Evolutionary conservation across 1,139 yeast species (phyloP).

Genomic region (Hansenula sp.): DNA sequence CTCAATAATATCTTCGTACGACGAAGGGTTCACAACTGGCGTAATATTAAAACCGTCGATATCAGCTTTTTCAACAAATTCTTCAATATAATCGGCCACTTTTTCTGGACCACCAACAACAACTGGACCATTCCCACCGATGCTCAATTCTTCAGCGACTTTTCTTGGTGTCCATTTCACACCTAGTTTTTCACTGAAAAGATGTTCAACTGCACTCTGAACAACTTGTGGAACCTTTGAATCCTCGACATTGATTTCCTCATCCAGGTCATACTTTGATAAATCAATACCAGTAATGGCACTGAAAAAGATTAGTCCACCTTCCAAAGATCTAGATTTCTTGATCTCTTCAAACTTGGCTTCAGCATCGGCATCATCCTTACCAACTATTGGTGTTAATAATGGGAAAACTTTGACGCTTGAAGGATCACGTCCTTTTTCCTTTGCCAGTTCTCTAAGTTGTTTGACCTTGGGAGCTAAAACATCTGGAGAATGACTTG

Average conservation of each 20-base stretch:
- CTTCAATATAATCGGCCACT: conserved; percentile 30
- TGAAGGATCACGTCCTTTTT: conserved; percentile 24
- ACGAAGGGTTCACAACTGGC: conserved; percentile 28
- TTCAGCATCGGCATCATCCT: conserved; percentile 29
- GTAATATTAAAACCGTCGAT: conserved; percentile 34
- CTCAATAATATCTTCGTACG: conserved; percentile 32
- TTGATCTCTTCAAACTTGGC: conserved; percentile 22
- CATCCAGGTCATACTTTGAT: conserved; percentile 22
- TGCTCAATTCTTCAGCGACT: conserved; percentile 23
- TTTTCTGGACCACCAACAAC: conserved; percentile 28
- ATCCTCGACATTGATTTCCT: conserved; percentile 25
- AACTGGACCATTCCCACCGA: conserved; percentile 32
- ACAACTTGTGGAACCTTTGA: conserved; percentile 27
- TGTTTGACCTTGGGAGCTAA: conserved; percentile 20
- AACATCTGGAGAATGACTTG: conserved; percentile 23
- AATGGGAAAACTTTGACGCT: conserved; percentile 25
- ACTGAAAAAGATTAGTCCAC: conserved; percentile 29
- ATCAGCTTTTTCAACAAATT: conserved; percentile 30
- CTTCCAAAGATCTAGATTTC: conserved; percentile 25
- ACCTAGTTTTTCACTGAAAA: conserved; percentile 7
- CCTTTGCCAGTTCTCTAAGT: conserved; percentile 21
- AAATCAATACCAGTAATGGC: conserved; percentile 32
- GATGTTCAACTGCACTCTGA: conserved; percentile 21
- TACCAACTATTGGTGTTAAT: conserved; percentile 25
- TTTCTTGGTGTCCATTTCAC: conserved; percentile 27